Evolutionary conservation across 345 rosid species (phyloP).

Genomic region (Eutrema heterophyllum): DNA sequence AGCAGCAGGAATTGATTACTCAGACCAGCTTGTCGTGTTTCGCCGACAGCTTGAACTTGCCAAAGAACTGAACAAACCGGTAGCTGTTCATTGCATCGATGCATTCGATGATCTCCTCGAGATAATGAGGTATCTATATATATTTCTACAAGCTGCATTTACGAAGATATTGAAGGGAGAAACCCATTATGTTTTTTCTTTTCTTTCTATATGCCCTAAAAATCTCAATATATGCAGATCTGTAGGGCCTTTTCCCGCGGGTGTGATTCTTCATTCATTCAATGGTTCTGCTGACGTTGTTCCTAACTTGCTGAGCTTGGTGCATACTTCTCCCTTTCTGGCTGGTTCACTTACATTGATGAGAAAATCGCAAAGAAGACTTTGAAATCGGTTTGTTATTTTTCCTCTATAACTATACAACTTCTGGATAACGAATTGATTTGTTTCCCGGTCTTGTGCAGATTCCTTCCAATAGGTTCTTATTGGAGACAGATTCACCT

Average conservation of each 20-base stretch:
- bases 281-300: constrained; percentile 89
- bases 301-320: constrained; percentile 75
- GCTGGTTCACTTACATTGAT: constrained; percentile 75
- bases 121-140: constrained; percentile 51
- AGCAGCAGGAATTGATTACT: constrained; percentile 63
- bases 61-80: constrained; percentile 71
- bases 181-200: neutral
- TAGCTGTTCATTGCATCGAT: constrained; percentile 75
- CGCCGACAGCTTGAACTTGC: constrained; percentile 78
- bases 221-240: constrained; percentile 34
- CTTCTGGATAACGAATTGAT: neutral
- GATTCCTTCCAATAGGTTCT: constrained; percentile 69
- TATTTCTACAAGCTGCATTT: neutral
- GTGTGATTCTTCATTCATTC: constrained; percentile 86
- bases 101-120: constrained; percentile 76
- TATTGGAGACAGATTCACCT: constrained; percentile 89
- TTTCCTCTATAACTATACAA: neutral
- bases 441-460: constrained; percentile 30
- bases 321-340: constrained; percentile 89
- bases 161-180: neutral
- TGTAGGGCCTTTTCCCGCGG: constrained; percentile 75
- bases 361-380: constrained; percentile 60
- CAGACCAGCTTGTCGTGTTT: constrained; percentile 61
- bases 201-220: neutral
- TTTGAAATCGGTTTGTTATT: constrained; percentile 51